phyloP scores from a whole-genome alignment of 148 eudicot species.

The Heliamphora exappendiculata region DNA sequence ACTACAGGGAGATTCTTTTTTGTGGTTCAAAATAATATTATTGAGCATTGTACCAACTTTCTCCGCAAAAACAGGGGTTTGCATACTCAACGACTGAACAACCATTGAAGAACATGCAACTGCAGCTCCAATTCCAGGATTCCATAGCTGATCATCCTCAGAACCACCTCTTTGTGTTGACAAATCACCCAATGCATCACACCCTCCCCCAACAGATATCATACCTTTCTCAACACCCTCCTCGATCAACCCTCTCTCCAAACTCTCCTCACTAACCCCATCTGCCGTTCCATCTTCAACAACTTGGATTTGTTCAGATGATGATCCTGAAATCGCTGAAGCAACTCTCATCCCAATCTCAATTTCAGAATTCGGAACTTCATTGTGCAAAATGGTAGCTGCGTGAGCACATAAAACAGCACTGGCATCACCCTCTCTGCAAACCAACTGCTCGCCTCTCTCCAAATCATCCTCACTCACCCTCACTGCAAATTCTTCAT shows the following conservation, averaged over 20 bases:
- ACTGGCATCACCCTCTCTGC: constrained; percentile 9
- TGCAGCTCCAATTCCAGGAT: constrained; percentile 11
- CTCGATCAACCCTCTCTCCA: background rate
- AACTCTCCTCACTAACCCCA: background rate
- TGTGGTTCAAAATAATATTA: background rate
- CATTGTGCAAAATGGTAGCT: background rate
- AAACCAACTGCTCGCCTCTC: constrained; percentile 9
- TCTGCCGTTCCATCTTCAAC: constrained; percentile 4
- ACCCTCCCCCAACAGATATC: constrained; percentile 7
- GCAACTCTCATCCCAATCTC: constrained; percentile 5
- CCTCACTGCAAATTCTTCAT: background rate
- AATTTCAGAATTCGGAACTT: constrained; percentile 12
- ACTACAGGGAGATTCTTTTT: background rate
- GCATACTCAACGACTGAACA: constrained; percentile 1
- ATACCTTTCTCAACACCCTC: background rate
- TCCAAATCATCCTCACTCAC: constrained; percentile 9
- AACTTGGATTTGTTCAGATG: constrained; percentile 9
- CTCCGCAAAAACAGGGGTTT: constrained; percentile 6
- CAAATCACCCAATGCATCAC: background rate
- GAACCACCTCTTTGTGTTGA: background rate
- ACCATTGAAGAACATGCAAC: constrained; percentile 7
- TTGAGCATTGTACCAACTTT: background rate
- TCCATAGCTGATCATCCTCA: background rate
- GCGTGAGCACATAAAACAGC: constrained; percentile 1
- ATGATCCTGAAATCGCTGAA: constrained; percentile 8